A percentile compares a stretch with the other conserved stretches of the same genome.
Evolutionary conservation across 257 asterid species (phyloP).

Genomic region (Osmanthus fragrans): DNA sequence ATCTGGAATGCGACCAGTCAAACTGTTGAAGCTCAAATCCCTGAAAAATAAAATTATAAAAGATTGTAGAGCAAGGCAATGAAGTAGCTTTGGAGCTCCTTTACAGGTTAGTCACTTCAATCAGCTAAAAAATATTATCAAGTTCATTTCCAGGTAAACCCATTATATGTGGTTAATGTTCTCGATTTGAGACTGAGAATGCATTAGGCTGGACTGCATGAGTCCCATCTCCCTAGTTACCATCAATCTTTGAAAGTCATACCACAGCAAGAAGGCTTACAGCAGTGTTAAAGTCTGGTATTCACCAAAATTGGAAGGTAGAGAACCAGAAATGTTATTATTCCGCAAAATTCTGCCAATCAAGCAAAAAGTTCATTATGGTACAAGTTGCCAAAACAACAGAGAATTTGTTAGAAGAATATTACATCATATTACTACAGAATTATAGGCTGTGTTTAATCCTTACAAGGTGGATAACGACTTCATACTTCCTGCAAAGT

Average conservation of each 20-base stretch:
- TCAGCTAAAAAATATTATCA: not conserved
- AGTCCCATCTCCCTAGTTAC: not conserved
- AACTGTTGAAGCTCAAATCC: conserved; percentile 89
- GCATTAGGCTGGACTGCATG: not conserved
- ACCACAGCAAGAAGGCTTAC: conserved; percentile 43
- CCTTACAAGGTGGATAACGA: conserved; percentile 63
- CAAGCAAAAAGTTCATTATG: not conserved
- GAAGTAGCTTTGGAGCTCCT: not conserved
- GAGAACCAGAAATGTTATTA: conserved; percentile 70
- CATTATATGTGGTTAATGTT: not conserved
- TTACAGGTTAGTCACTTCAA: not conserved
- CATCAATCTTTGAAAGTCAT: conserved; percentile 12
- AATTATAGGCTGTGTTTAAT: conserved; percentile 10
- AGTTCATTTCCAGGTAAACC: not conserved
- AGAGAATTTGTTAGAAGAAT: not conserved
- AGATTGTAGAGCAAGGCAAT: not conserved
- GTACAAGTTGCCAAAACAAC: not conserved
- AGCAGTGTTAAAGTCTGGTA: conserved; percentile 46
- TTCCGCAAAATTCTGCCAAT: conserved; percentile 66
- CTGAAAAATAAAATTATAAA: conserved; percentile 40
- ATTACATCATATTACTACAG: not conserved
- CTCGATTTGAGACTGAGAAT: not conserved
- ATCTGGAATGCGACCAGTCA: conserved; percentile 60
- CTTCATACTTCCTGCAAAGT: conserved; percentile 50
- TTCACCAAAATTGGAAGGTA: conserved; percentile 61